A percentile compares a stretch with the other conserved stretches of the same genome.
Evolutionary conservation across 139 green algal species (phyloP).

Genomic region (Chlorella sp.): DNA sequence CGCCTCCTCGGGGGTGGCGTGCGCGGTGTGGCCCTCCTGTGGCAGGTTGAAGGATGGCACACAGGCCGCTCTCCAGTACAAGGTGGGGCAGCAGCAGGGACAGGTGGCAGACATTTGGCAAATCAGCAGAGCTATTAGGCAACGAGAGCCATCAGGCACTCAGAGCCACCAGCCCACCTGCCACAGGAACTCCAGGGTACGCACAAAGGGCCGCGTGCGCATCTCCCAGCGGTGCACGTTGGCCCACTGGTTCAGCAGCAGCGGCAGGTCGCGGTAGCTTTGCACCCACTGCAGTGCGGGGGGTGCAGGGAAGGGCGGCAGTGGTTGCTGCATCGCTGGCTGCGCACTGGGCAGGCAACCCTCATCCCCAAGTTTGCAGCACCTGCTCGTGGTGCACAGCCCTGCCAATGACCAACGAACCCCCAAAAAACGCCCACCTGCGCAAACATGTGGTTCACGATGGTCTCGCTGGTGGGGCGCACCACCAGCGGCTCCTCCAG

Average conservation of each 20-base stretch:
- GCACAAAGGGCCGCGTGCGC: slow-evolving; percentile 97
- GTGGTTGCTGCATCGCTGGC: too few relatives aligned
- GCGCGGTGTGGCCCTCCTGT: slow-evolving; percentile 98
- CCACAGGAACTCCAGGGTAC: slow-evolving; percentile 99
- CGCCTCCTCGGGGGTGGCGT: slow-evolving; percentile 95
- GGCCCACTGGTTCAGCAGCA: slow-evolving; percentile 98
- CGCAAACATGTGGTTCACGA: slow-evolving; percentile 99
- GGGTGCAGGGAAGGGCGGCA: neutral
- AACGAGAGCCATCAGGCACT: too few relatives aligned
- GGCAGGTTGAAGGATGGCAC: slow-evolving; percentile 27
- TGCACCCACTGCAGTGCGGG: slow-evolving; percentile 80
- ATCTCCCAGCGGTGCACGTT: slow-evolving; percentile 99
- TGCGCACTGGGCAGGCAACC: too few relatives aligned
- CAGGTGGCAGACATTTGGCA: too few relatives aligned
- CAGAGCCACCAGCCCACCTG: slow-evolving; percentile 56
- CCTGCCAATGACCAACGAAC: too few relatives aligned
- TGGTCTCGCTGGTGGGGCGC: slow-evolving; percentile 97
- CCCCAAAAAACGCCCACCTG: slow-evolving; percentile 70
- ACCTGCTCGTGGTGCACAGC: too few relatives aligned
- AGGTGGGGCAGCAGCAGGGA: too few relatives aligned
- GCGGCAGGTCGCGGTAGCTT: slow-evolving; percentile 94
- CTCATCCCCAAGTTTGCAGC: too few relatives aligned
- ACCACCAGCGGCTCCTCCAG: slow-evolving; percentile 98
- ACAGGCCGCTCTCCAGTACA: too few relatives aligned
- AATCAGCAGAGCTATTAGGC: too few relatives aligned